phyloP scores from a whole-genome alignment of 208 protist species.

The Leishmania lainsoni region DNA sequence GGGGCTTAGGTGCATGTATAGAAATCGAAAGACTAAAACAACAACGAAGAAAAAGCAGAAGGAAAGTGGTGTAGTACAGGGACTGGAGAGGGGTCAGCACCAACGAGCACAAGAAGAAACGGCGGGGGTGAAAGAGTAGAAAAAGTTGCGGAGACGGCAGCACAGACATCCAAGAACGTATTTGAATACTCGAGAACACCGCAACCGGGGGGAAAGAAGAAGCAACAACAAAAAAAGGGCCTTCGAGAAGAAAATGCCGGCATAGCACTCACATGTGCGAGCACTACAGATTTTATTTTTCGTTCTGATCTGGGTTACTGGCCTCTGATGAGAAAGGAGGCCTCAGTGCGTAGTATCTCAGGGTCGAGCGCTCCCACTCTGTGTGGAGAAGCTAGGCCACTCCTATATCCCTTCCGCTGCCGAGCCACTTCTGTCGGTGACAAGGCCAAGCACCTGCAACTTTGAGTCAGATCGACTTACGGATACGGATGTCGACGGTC shows the following conservation, averaged over 20 bases:
- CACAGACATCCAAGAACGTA: neutral
- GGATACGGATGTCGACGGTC: neutral
- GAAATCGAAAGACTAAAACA: neutral
- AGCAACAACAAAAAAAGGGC: neutral
- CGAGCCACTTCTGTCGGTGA: neutral
- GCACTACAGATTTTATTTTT: neutral
- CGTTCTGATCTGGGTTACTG: neutral
- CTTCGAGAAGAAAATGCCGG: neutral
- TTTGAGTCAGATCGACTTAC: neutral
- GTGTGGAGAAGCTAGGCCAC: neutral
- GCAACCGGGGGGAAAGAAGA: neutral
- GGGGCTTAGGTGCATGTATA: neutral
- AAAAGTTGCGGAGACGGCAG: neutral
- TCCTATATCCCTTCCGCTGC: neutral
- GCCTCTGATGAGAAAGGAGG: neutral
- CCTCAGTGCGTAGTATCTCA: neutral
- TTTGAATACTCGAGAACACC: neutral
- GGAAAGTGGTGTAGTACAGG: neutral
- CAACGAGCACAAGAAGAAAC: neutral
- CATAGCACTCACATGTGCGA: neutral
- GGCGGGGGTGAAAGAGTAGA: neutral
- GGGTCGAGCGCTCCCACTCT: neutral
- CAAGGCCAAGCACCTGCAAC: neutral
- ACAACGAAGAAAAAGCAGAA: neutral
- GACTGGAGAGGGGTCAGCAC: neutral